Base-by-base conservation (phyloP, 306 rosid genomes). In the Cicer arietinum region DNA sequence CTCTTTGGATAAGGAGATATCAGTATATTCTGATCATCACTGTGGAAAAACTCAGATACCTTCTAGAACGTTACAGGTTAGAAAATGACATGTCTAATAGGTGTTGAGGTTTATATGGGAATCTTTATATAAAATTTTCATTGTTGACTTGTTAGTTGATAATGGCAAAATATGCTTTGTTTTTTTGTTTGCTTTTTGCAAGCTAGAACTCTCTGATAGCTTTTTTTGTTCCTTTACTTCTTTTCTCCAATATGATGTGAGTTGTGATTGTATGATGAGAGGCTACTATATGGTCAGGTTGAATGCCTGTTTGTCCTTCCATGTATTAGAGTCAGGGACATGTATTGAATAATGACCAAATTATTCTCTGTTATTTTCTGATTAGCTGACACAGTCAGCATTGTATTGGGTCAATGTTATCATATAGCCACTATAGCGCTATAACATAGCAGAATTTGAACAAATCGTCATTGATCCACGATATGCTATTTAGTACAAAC, bases 21-120 rank as follows among this genome's bases (percentile, higher is more conserved):
- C 99, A 9, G 77, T 94, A 72, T 94, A 86, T 69, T 73, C 92
- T 8, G 96, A 94, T 89, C 99, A 94, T 79, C 86, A 69, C 45
- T 94, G 99, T 85, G 99, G 96, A 77, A 89, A 80, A 83, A 88
- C 83, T 75, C 97, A 89, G 83, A 94, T 92, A 85, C 99, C 99
- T 46, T 92, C 92, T 74, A 90, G 78, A 81, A 92, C 99, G 46
- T 75, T 80, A 75, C 99, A 94, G 97, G 99, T 92, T 73, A 77
- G 91, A 73, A 81, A 53, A 77, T 71, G 35, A 50, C 17, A 22
- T 65, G 70, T 62, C 74, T 47, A 13, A 70, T 67, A 1, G 45
- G 37, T 62, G 41, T 54, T 43, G 20, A 58, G 60, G 7, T 77
- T 61, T 69, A 68, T 13, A 13, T 41, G 42, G 44, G 54, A 68